These are phyloP conservation scores for Lactarius deliciosus DNA, from an alignment of 768 basidiomycete species.

Conservation along the genomic window DNA sequence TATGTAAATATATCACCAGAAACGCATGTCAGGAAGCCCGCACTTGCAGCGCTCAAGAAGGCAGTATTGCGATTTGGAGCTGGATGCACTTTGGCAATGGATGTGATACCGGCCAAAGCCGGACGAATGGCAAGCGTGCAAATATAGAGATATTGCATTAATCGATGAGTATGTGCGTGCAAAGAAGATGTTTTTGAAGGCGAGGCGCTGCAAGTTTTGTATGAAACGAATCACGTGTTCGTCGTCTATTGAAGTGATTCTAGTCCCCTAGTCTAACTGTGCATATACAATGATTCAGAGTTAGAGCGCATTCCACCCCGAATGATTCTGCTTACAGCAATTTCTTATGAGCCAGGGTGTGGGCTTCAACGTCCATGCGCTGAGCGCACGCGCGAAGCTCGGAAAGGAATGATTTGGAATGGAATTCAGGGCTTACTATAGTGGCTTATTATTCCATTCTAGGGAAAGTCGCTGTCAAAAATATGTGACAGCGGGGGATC, in stretches of 20 bases:
- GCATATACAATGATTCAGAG: not conserved
- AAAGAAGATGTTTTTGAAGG: not conserved
- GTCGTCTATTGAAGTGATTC: not conserved
- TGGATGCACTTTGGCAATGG: not conserved
- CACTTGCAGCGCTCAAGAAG: not conserved
- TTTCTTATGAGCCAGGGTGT: not conserved
- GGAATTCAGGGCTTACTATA: not conserved
- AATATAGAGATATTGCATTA: not conserved
- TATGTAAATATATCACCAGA: no score
- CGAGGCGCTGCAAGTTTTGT: not conserved
- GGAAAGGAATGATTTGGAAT: not conserved
- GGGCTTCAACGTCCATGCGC: not conserved
- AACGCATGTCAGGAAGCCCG: not conserved
- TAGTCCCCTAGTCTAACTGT: no score
- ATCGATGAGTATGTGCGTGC: not conserved
- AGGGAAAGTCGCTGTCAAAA: no score
- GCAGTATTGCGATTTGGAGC: not conserved
- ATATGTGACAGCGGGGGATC: no score
- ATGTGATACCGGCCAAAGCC: conserved; percentile 1
- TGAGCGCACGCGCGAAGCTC: not conserved
- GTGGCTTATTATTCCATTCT: no score
- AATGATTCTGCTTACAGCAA: not conserved
- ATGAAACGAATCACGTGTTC: not conserved
- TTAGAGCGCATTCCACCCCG: not conserved
- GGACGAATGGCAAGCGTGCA: not conserved